Percentiles rank a stretch among this genome's conserved stretches.
These are phyloP conservation scores for Acer campestre DNA, from an alignment of 345 rosid species.

Conservation along the genomic window DNA sequence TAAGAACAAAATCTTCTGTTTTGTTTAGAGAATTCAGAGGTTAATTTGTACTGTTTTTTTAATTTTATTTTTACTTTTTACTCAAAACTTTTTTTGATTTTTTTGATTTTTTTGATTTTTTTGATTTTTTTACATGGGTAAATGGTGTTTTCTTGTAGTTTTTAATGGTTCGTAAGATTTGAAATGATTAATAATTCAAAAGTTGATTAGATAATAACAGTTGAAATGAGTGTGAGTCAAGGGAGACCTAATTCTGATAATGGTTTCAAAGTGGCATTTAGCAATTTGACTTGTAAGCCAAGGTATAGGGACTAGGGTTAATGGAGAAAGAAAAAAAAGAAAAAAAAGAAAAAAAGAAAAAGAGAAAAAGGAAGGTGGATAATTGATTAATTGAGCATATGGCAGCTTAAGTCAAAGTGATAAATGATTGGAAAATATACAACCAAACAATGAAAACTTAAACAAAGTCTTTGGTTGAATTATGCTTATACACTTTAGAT, in stretches of 20 bases:
- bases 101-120: too few relatives aligned
- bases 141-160: neutral
- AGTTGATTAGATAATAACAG: too few relatives aligned
- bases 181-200: too few relatives aligned
- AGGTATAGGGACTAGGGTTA: neutral
- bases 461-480: slow-evolving; percentile 11
- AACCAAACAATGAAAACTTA: neutral
- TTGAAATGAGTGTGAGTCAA: neutral
- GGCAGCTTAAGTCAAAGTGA: slow-evolving; percentile 19
- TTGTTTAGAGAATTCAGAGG: neutral
- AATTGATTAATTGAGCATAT: slow-evolving; percentile 7
- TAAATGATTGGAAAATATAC: slow-evolving; percentile 25
- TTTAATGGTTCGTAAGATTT: too few relatives aligned
- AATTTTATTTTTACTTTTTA: too few relatives aligned
- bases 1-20: neutral
- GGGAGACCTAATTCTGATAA: neutral
- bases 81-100: too few relatives aligned
- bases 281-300: slow-evolving; percentile 10
- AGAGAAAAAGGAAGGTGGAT: slow-evolving; percentile 3
- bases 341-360: too few relatives aligned
- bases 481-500: slow-evolving; percentile 4
- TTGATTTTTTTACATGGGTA: neutral
- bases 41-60: too few relatives aligned
- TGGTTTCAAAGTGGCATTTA: neutral
- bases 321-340: neutral